A percentile compares a stretch with the other conserved stretches of the same genome.
These are phyloP conservation scores for Blastomyces silverae DNA, from an alignment of 2,329 filamentous ascomycete species.

Conservation along the genomic window DNA sequence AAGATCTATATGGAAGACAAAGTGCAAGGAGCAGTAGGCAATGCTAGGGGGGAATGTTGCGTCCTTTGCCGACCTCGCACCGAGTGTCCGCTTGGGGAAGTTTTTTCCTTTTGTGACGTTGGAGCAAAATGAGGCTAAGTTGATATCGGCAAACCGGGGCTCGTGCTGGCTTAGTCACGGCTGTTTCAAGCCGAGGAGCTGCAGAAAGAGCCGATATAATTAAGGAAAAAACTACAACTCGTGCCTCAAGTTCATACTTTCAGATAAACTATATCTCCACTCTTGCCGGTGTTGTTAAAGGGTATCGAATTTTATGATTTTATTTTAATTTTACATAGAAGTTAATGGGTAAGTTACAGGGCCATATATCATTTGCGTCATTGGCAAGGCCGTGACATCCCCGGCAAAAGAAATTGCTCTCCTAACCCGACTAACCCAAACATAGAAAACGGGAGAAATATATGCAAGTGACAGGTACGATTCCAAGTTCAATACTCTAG, in stretches of 20 bases:
- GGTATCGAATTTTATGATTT: slow-evolving; percentile 1
- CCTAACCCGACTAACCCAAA: neutral
- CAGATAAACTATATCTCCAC: neutral
- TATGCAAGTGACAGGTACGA: neutral
- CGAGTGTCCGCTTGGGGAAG: neutral
- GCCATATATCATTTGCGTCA: neutral
- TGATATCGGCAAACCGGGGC: neutral
- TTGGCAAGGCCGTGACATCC: neutral
- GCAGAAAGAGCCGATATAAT: neutral
- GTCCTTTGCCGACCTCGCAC: neutral
- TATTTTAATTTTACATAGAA: neutral
- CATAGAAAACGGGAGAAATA: neutral
- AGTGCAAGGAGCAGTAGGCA: neutral
- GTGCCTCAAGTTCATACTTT: neutral
- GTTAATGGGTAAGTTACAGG: neutral
- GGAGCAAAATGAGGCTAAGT: neutral
- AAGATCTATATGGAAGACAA: neutral
- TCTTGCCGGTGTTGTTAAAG: neutral
- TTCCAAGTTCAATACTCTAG: slow-evolving; percentile 49
- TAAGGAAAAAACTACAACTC: no score
- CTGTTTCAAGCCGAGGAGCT: slow-evolving; percentile 5
- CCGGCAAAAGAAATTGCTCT: neutral
- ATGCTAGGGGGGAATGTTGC: neutral
- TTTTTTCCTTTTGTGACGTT: neutral
- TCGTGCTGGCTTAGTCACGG: neutral